Evolutionary conservation across 306 rosid species (phyloP).

Genomic region (Cucurbita argyrosperma): DNA sequence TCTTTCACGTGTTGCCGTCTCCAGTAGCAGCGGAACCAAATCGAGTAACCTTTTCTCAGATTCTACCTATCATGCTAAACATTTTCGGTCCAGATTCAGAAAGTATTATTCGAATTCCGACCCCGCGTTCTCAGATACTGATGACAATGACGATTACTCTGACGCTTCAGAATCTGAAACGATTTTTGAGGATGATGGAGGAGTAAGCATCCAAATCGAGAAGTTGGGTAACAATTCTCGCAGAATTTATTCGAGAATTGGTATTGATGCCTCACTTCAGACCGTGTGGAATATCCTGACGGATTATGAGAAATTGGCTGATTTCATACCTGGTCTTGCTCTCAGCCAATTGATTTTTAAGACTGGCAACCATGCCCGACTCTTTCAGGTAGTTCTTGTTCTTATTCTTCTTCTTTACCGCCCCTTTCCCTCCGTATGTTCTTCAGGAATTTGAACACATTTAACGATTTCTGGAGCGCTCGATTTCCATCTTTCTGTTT

Average conservation of each 20-base stretch:
- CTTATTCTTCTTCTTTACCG: background rate
- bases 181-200: slow-evolving; percentile 22
- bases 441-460: background rate
- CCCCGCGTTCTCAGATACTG: slow-evolving; percentile 5
- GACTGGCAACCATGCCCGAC: slow-evolving; percentile 40
- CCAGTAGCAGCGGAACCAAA: background rate
- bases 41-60: background rate
- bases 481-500: too few species aligned
- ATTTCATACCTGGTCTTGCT: slow-evolving; percentile 78
- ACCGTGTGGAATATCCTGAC: slow-evolving; percentile 59
- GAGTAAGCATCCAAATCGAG: slow-evolving; percentile 30
- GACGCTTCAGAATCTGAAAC: background rate
- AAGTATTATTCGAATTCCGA: slow-evolving; percentile 22
- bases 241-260: slow-evolving; percentile 46
- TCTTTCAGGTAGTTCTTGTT: slow-evolving; percentile 37
- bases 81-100: background rate
- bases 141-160: background rate
- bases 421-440: background rate
- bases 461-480: background rate
- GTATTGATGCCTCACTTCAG: slow-evolving; percentile 37
- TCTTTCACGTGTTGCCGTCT: background rate
- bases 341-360: slow-evolving; percentile 41
- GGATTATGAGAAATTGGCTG: slow-evolving; percentile 69
- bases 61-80: background rate
- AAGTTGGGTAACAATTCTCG: slow-evolving; percentile 43